These are phyloP conservation scores for Chaetomium strumarium DNA, from an alignment of 2,329 filamentous ascomycete genomes.

Conservation along the genomic window DNA sequence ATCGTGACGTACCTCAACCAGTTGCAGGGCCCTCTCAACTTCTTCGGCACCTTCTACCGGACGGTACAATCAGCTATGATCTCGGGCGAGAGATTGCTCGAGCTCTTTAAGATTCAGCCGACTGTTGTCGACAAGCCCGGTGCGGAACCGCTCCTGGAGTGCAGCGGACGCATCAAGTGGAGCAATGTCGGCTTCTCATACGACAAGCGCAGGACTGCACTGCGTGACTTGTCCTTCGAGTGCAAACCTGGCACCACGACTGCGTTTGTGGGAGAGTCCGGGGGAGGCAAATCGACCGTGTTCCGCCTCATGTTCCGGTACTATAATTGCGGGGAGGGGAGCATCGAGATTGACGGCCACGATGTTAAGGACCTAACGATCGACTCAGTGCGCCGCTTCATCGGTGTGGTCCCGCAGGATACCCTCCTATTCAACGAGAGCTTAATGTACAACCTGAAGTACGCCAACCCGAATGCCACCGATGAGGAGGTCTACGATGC, in stretches of 20 bases:
- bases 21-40: conserved; percentile 74
- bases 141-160: conserved; percentile 58
- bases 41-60: conserved; percentile 91
- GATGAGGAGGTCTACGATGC: conserved; percentile 46
- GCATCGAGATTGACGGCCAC: conserved; percentile 76
- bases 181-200: conserved; percentile 89
- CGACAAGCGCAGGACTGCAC: conserved; percentile 75
- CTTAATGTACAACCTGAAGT: conserved; percentile 50
- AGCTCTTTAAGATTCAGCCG: conserved; percentile 93
- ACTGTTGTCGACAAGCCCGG: conserved; percentile 75
- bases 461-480: conserved; percentile 43
- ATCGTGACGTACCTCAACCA: conserved; percentile 74
- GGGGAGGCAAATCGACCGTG: conserved; percentile 93
- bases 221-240: conserved; percentile 78
- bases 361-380: conserved; percentile 85
- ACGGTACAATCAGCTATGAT: conserved; percentile 97
- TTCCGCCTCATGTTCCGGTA: conserved; percentile 96
- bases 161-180: conserved; percentile 78
- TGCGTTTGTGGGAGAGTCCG: conserved; percentile 92
- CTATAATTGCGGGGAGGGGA: conserved; percentile 77
- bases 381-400: conserved; percentile 83
- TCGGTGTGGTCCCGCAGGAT: conserved; percentile 95
- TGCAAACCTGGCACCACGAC: conserved; percentile 89
- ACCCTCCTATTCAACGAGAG: conserved; percentile 61
- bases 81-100: conserved; percentile 88